A percentile compares a stretch with the other conserved stretches of the same genome.
These are phyloP conservation scores for Pholiota adiposa DNA, from an alignment of 1,284 basidiomycete species.

Conservation along the genomic window DNA sequence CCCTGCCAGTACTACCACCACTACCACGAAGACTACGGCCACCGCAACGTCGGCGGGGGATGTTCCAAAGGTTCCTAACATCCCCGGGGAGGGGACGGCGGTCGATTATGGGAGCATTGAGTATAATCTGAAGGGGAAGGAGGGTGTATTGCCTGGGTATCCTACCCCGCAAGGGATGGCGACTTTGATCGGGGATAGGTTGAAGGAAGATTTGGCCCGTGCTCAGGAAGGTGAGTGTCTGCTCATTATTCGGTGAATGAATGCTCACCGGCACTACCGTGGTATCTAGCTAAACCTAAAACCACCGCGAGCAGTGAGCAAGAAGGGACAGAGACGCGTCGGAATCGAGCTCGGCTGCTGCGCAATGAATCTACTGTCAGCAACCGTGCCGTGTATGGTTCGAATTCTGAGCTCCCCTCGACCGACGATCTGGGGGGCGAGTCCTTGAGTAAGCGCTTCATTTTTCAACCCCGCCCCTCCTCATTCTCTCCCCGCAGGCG, in stretches of 20 bases:
- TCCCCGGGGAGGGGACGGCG: slow-evolving; percentile 1
- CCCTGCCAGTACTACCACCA: too few relatives aligned
- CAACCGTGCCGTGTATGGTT: too few relatives aligned
- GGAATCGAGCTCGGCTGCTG: too few relatives aligned
- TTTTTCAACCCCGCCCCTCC: too few relatives aligned
- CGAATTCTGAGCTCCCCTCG: too few relatives aligned
- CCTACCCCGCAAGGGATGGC: slow-evolving; percentile 17
- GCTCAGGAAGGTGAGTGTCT: background rate
- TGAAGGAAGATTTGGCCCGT: slow-evolving; percentile 11
- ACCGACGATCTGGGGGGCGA: too few relatives aligned
- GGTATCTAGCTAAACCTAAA: background rate
- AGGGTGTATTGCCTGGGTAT: slow-evolving; percentile 18
- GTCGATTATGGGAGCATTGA: slow-evolving; percentile 13
- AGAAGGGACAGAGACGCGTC: too few relatives aligned
- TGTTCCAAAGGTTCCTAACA: background rate
- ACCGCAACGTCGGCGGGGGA: background rate
- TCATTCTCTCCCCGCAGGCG: background rate
- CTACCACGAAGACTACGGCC: too few relatives aligned
- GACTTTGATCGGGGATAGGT: slow-evolving; percentile 12
- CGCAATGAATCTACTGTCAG: too few relatives aligned
- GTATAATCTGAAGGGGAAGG: slow-evolving; percentile 4
- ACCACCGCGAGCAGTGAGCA: background rate
- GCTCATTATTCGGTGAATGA: background rate
- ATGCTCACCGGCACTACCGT: background rate
- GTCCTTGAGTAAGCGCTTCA: background rate